A percentile compares a stretch with the other conserved stretches of the same genome.
These are phyloP conservation scores for Fragilaria radians DNA, from an alignment of 108 stramenopile species.

Conservation along the genomic window DNA sequence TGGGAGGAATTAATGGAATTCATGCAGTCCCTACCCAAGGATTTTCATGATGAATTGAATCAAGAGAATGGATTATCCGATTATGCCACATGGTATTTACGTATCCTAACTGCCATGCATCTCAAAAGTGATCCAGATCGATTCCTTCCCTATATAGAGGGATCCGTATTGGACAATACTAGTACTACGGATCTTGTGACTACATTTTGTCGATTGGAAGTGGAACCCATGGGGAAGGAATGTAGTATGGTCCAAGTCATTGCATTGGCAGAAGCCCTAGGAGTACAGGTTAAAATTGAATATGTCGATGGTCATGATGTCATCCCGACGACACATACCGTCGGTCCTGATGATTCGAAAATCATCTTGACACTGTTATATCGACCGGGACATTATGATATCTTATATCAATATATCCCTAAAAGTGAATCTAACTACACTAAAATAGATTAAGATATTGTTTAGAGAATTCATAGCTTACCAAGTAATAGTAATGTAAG, in stretches of 20 bases:
- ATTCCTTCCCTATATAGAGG: conserved; percentile 57
- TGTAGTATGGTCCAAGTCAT: conserved; percentile 66
- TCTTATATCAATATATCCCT: conserved; percentile 61
- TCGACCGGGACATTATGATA: conserved; percentile 86
- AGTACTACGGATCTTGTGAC: too few relatives aligned
- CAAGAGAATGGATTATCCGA: conserved; percentile 68
- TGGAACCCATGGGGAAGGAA: conserved; percentile 82
- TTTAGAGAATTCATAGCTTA: too few relatives aligned
- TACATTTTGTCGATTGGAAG: conserved; percentile 60
- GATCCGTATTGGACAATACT: conserved; percentile 32
- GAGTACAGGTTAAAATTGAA: conserved; percentile 56
- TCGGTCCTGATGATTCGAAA: conserved; percentile 31
- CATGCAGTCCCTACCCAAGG: conserved; percentile 25
- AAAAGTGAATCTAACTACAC: too few relatives aligned
- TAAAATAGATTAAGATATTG: too few relatives aligned
- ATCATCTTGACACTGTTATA: conserved; percentile 51
- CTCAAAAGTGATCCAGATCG: conserved; percentile 63
- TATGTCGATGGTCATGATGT: conserved; percentile 67
- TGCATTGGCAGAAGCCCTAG: conserved; percentile 76
- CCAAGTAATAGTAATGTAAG: too few relatives aligned
- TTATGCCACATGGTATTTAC: conserved; percentile 82
- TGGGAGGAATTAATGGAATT: conserved; percentile 64
- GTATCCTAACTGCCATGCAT: conserved; percentile 65
- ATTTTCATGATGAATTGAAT: conserved; percentile 38
- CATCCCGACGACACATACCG: conserved; percentile 31